phyloP scores from a whole-genome alignment of 495 filamentous ascomycete genomes.

The Xylaria flabelliformis region DNA sequence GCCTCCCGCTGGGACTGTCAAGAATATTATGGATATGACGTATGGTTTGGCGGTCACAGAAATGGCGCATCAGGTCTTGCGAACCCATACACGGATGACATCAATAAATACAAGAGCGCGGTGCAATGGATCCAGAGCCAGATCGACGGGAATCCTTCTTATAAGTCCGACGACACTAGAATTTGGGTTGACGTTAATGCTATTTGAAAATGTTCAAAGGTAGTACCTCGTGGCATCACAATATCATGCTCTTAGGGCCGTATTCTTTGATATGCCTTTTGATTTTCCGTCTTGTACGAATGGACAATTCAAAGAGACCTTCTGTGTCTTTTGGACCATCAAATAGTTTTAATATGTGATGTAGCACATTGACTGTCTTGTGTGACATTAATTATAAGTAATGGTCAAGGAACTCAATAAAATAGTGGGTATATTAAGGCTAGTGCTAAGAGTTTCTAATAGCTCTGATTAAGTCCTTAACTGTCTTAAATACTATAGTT shows the following conservation, averaged over 20 bases:
- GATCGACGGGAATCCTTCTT: not conserved
- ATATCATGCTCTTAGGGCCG: not conserved
- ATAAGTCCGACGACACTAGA: slow-evolving; percentile 3
- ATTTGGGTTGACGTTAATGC: not conserved
- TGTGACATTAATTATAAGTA: too few relatives aligned
- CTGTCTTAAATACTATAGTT: too few relatives aligned
- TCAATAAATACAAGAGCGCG: not conserved
- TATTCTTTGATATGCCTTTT: too few relatives aligned
- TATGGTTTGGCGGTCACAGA: not conserved
- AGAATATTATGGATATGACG: not conserved
- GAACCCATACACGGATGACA: not conserved
- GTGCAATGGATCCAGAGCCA: slow-evolving; percentile 8
- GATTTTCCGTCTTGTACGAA: too few relatives aligned
- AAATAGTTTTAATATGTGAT: too few relatives aligned
- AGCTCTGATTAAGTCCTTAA: too few relatives aligned
- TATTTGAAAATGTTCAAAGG: not conserved
- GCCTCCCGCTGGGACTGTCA: slow-evolving; percentile 10
- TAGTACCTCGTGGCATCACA: not conserved
- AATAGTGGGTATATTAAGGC: too few relatives aligned
- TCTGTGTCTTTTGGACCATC: too few relatives aligned
- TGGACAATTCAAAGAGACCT: too few relatives aligned
- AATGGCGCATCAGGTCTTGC: slow-evolving; percentile 4
- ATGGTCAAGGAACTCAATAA: too few relatives aligned
- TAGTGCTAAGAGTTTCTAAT: too few relatives aligned
- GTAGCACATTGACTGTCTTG: too few relatives aligned